A percentile compares a stretch with the other conserved stretches of the same genome.
Evolutionary conservation across 441 rosid genomes (phyloP).

Genomic region (Adansonia rubrostipa): DNA sequence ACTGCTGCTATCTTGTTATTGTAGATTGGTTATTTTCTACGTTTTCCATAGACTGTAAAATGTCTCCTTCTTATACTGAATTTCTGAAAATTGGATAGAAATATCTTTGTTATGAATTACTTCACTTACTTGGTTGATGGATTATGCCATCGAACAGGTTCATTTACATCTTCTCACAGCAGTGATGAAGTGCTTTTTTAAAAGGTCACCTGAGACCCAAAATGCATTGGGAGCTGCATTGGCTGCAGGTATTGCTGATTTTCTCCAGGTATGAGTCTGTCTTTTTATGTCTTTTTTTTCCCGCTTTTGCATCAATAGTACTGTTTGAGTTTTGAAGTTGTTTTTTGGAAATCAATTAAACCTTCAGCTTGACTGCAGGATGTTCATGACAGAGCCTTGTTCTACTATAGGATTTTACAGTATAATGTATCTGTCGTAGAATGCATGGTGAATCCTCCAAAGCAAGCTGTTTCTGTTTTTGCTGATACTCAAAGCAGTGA

Average conservation of each 20-base stretch:
- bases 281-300: background rate
- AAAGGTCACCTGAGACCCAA: slow-evolving; percentile 96
- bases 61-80: background rate
- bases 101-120: slow-evolving; percentile 21
- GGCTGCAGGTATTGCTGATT: slow-evolving; percentile 90
- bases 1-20: background rate
- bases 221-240: slow-evolving; percentile 86
- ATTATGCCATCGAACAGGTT: slow-evolving; percentile 59
- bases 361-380: slow-evolving; percentile 58
- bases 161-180: slow-evolving; percentile 95
- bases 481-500: slow-evolving; percentile 99
- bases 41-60: background rate
- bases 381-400: slow-evolving; percentile 93
- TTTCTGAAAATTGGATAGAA: slow-evolving; percentile 20
- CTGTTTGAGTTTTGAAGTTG: background rate
- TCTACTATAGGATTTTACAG: slow-evolving; percentile 58
- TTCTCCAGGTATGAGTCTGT: slow-evolving; percentile 68
- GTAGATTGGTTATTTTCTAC: background rate
- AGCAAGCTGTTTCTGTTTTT: slow-evolving; percentile 97
- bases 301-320: background rate
- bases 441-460: slow-evolving; percentile 90
- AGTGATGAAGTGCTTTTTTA: slow-evolving; percentile 91
- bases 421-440: slow-evolving; percentile 67
- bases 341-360: slow-evolving; percentile 31
- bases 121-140: slow-evolving; percentile 27